Percentiles rank a stretch among this genome's conserved stretches.
These are phyloP conservation scores for Diplocarpon rosae DNA, from an alignment of 2,329 filamentous ascomycete species.

Conservation along the genomic window DNA sequence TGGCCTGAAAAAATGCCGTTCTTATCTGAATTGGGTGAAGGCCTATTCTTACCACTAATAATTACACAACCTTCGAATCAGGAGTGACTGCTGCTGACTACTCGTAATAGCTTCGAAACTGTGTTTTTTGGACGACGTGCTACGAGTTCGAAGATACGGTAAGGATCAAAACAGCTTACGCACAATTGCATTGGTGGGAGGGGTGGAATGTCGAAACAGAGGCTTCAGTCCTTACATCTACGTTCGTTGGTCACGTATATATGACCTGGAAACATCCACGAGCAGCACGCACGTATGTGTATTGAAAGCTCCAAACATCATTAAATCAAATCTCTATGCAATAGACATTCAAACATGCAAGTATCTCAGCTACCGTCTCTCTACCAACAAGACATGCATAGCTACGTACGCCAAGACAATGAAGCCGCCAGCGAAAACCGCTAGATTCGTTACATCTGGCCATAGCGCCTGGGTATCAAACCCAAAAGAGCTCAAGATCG, in stretches of 20 bases:
- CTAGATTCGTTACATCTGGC: conserved; percentile 72
- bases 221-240: not conserved
- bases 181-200: too few relatives aligned
- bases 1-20: too few relatives aligned
- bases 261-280: not conserved
- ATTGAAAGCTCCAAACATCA: not conserved
- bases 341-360: not conserved
- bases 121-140: too few relatives aligned
- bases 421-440: conserved; percentile 71
- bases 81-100: too few relatives aligned
- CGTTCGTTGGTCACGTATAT: not conserved
- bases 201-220: too few relatives aligned
- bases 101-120: too few relatives aligned
- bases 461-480: conserved; percentile 83
- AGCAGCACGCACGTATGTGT: not conserved
- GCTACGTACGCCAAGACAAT: conserved; percentile 79
- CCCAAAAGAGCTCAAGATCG: conserved; percentile 88
- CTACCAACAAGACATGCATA: conserved; percentile 88
- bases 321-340: not conserved
- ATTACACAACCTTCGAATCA: too few relatives aligned
- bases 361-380: conserved; percentile 55
- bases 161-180: too few relatives aligned
- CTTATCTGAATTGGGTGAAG: too few relatives aligned
- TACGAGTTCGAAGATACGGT: too few relatives aligned
- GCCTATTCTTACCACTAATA: too few relatives aligned